Percentiles rank a stretch among this genome's conserved stretches.
Evolutionary conservation across 78 protist genomes (phyloP).

Genomic region (Dictyostelium capitatum): DNA sequence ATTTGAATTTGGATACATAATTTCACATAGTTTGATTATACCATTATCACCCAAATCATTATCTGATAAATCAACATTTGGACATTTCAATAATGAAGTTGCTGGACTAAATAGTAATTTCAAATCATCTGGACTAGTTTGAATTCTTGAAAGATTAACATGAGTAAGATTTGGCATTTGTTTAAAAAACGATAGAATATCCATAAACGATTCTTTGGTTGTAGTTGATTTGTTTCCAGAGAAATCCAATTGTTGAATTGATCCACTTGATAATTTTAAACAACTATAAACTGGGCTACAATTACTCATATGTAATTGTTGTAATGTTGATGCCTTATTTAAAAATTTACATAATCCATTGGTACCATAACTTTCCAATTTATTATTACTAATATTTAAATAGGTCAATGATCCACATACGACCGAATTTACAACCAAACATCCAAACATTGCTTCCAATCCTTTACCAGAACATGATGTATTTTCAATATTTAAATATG

Average conservation of each 20-base stretch:
- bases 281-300: slow-evolving; percentile 30
- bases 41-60: slow-evolving; percentile 69
- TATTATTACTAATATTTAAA: slow-evolving; percentile 38
- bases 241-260: slow-evolving; percentile 22
- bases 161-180: neutral
- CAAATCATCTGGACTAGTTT: slow-evolving; percentile 29
- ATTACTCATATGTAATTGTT: slow-evolving; percentile 27
- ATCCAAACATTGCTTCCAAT: slow-evolving; percentile 44
- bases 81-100: slow-evolving; percentile 5
- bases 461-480: slow-evolving; percentile 34
- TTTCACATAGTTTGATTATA: slow-evolving; percentile 65
- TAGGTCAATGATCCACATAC: neutral
- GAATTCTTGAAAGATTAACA: slow-evolving; percentile 27
- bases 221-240: slow-evolving; percentile 53
- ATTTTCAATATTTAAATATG: slow-evolving; percentile 35
- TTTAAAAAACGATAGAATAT: slow-evolving; percentile 40
- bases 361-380: slow-evolving; percentile 37
- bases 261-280: slow-evolving; percentile 1
- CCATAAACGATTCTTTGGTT: slow-evolving; percentile 26
- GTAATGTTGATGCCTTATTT: slow-evolving; percentile 25
- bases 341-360: slow-evolving; percentile 47
- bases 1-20: slow-evolving; percentile 74
- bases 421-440: neutral
- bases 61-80: slow-evolving; percentile 54
- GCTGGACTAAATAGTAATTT: slow-evolving; percentile 56